phyloP scores from a whole-genome alignment of 2,329 filamentous ascomycete species.

The Zymoseptoria crescenta region DNA sequence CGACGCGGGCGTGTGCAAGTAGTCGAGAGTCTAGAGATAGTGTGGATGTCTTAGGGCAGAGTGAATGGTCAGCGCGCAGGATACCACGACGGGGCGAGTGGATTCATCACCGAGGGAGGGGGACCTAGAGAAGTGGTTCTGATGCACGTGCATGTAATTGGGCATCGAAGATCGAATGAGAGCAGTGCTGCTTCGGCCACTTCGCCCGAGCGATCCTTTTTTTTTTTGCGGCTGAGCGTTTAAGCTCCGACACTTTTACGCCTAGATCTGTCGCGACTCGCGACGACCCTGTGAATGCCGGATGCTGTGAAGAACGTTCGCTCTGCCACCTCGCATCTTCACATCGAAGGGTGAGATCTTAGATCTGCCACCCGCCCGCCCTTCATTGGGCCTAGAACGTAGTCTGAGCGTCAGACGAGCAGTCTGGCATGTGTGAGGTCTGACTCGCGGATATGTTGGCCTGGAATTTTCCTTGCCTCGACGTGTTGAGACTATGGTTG shows the following conservation, averaged over 20 bases:
- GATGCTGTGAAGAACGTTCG: not conserved
- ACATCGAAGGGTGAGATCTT: not conserved
- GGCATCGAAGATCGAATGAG: not conserved
- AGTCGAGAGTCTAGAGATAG: not conserved
- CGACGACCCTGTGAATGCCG: not conserved
- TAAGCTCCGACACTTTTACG: not conserved
- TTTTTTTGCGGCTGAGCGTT: not conserved
- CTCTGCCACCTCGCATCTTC: not conserved
- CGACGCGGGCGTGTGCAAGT: not conserved
- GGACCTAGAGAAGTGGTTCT: not conserved
- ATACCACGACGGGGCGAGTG: not conserved
- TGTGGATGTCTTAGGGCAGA: not conserved
- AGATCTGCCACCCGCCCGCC: not conserved
- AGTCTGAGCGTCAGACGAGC: not conserved
- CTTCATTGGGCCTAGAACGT: not conserved
- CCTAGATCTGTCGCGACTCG: not conserved
- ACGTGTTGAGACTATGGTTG: too few relatives aligned
- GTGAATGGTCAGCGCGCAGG: not conserved
- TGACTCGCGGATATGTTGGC: too few relatives aligned
- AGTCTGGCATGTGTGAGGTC: too few relatives aligned
- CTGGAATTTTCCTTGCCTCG: not conserved
- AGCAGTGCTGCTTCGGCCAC: not conserved
- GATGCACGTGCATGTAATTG: not conserved
- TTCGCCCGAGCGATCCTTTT: not conserved
- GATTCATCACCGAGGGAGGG: not conserved